These are phyloP conservation scores for Hypoxylon intermedium DNA, from an alignment of 495 filamentous ascomycete species.

Conservation along the genomic window DNA sequence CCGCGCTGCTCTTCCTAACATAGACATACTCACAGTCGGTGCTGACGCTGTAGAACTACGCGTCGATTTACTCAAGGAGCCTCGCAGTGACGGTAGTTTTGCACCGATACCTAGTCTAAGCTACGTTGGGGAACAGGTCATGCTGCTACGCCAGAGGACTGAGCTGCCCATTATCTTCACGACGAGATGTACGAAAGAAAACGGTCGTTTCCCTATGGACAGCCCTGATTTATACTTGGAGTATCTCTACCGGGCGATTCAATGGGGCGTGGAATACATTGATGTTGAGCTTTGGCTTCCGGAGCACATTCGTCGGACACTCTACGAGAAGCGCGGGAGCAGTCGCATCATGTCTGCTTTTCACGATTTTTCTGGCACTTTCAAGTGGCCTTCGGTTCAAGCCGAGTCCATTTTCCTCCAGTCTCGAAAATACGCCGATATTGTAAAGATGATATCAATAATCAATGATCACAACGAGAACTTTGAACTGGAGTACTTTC, in stretches of 20 bases:
- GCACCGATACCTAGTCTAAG: slow-evolving; percentile 74
- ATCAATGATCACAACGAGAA: slow-evolving; percentile 80
- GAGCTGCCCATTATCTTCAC: slow-evolving; percentile 89
- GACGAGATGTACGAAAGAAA: slow-evolving; percentile 78
- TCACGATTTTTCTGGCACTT: slow-evolving; percentile 82
- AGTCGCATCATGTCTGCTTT: slow-evolving; percentile 86
- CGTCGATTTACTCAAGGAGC: slow-evolving; percentile 81
- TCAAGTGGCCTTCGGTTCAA: slow-evolving; percentile 78
- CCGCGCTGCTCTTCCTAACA: slow-evolving; percentile 78
- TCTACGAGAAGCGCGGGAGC: slow-evolving; percentile 74
- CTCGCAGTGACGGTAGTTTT: slow-evolving; percentile 61
- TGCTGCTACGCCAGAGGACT: slow-evolving; percentile 80
- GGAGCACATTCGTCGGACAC: slow-evolving; percentile 68
- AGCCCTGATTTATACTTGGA: slow-evolving; percentile 75
- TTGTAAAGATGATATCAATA: slow-evolving; percentile 88
- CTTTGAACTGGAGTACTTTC: slow-evolving; percentile 87
- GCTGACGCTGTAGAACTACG: slow-evolving; percentile 83
- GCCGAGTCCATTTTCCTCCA: slow-evolving; percentile 72
- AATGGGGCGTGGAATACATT: slow-evolving; percentile 88
- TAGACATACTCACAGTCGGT: slow-evolving; percentile 84
- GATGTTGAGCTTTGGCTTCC: slow-evolving; percentile 88
- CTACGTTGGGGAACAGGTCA: slow-evolving; percentile 84
- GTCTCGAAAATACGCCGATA: slow-evolving; percentile 76
- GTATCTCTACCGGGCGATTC: slow-evolving; percentile 78
- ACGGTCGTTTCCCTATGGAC: slow-evolving; percentile 83